Base-by-base conservation (phyloP, 495 filamentous ascomycete genomes). In the Penicillium robsamsonii region DNA sequence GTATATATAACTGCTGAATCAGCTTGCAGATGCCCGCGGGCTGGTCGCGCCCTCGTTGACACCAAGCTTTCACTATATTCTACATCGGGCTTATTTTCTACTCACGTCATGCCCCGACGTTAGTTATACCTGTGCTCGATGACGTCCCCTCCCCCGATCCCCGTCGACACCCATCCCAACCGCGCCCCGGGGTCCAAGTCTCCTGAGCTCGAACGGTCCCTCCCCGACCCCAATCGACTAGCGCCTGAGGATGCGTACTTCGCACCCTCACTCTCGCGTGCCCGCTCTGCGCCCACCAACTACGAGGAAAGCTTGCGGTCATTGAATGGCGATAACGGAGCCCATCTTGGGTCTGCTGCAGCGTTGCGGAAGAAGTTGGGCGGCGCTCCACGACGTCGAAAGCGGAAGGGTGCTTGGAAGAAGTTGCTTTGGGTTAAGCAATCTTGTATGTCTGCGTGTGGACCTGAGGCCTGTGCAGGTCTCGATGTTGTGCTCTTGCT, bases 341-440 rank as follows among this genome's bases (percentile, higher is more conserved):
- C 70, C 13, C 46, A 50, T 27, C 25, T 56, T 24, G 65, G 63
- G 38, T 71, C 64, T 5, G 66, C 70, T 46, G 71, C 72, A 30
- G 71, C 70, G 11, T 61, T 79, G 52, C 70, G 74, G 43, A 72
- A 77, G 53, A 82, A 83, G 69, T 62, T 83, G 48, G 64, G 82
- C 54, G 76, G 75, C 11, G 66, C 78, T 22, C 79, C 77, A 47
- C 71, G 85, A 40, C 85, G 88, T 60, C 77, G 87, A 58, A 78
- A 82, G 67, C 79, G 84, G 57, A 87, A 85, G 56, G 80, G 79
- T 31, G 79, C 78, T 20, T 97, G 93, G 88, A 94, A 95, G 76
- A 98, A 97, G 75, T 75, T 98, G 56, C 79, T 98, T 17, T 98
- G 94, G 94, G 91, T 98, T 57, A 96, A 96, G 69, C 94, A 98